phyloP scores from a whole-genome alignment of 2,329 filamentous ascomycete genomes.

The Phialemonium atrogriseum region DNA sequence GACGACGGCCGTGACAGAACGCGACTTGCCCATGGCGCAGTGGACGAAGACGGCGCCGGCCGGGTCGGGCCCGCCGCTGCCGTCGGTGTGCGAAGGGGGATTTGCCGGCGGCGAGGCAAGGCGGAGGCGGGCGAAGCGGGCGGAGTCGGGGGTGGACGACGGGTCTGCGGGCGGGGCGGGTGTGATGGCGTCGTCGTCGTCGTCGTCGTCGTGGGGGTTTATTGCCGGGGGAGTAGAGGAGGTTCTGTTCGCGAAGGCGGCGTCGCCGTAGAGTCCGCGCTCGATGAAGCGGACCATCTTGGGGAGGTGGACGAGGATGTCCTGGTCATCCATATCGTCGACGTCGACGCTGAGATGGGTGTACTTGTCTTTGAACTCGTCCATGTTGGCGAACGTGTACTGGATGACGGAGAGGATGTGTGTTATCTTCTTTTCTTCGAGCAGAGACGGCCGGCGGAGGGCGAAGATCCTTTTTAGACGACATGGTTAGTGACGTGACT shows the following conservation, averaged over 20 bases:
- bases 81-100: not conserved
- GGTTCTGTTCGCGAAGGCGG: not conserved
- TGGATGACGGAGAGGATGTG: slow-evolving; percentile 78
- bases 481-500: too few species aligned
- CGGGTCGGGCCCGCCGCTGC: slow-evolving; percentile 6
- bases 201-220: too few species aligned
- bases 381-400: slow-evolving; percentile 24
- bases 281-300: slow-evolving; percentile 77
- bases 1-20: slow-evolving; percentile 75
- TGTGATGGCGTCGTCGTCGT: slow-evolving; percentile 1
- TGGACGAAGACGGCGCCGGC: slow-evolving; percentile 45
- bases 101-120: not conserved
- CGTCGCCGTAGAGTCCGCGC: slow-evolving; percentile 45
- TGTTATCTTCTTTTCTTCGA: slow-evolving; percentile 70
- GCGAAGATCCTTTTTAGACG: slow-evolving; percentile 60
- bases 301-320: slow-evolving; percentile 75
- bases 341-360: slow-evolving; percentile 74
- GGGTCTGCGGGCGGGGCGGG: not conserved
- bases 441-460: slow-evolving; percentile 60
- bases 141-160: not conserved
- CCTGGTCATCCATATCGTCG: slow-evolving; percentile 84
- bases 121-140: not conserved
- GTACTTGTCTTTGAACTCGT: slow-evolving; percentile 40
- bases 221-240: not conserved
- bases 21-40: slow-evolving; percentile 94